Evolutionary conservation across 2,329 filamentous ascomycete genomes (phyloP).

Genomic region (Fusarium globosum): DNA sequence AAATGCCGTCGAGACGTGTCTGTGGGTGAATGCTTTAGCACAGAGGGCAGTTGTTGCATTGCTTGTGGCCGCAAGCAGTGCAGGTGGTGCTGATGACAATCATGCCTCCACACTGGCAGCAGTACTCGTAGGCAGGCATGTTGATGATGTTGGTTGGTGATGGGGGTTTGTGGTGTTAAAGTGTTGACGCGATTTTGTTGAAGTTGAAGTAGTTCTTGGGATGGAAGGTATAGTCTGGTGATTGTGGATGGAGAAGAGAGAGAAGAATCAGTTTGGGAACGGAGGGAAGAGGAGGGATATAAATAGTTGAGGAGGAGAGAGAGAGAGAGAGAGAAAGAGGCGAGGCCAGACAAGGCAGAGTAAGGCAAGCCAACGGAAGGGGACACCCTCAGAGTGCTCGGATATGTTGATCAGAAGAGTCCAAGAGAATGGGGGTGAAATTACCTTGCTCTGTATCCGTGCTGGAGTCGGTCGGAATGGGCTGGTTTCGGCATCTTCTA

Average conservation of each 20-base stretch:
- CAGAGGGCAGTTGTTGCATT: conserved; percentile 59
- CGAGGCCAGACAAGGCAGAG: neutral
- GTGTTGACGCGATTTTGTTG: conserved; percentile 6
- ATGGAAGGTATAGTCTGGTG: neutral
- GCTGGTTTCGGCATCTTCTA: conserved; percentile 9
- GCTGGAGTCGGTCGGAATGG: neutral
- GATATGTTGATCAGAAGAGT: conserved; percentile 29
- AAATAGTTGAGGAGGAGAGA: conserved; percentile 33
- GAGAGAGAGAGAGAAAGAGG: neutral
- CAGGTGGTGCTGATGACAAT: conserved; percentile 68
- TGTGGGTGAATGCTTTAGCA: conserved; percentile 43
- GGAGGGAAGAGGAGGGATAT: conserved; percentile 30
- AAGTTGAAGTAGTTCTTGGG: neutral
- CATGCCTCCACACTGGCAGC: conserved; percentile 66
- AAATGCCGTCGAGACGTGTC: conserved; percentile 12
- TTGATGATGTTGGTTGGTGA: conserved; percentile 31
- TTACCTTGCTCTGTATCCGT: neutral
- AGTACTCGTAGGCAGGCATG: conserved; percentile 62
- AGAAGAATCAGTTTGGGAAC: neutral
- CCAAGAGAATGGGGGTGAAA: conserved; percentile 12
- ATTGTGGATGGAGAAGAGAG: conserved; percentile 5
- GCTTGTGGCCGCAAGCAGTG: conserved; percentile 61
- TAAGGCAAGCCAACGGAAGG: conserved; percentile 1
- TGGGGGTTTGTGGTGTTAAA: neutral
- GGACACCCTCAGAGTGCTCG: conserved; percentile 14